Evolutionary conservation across 1,284 basidiomycete species (phyloP).

Genomic region (Cystobasidium slooffiae): DNA sequence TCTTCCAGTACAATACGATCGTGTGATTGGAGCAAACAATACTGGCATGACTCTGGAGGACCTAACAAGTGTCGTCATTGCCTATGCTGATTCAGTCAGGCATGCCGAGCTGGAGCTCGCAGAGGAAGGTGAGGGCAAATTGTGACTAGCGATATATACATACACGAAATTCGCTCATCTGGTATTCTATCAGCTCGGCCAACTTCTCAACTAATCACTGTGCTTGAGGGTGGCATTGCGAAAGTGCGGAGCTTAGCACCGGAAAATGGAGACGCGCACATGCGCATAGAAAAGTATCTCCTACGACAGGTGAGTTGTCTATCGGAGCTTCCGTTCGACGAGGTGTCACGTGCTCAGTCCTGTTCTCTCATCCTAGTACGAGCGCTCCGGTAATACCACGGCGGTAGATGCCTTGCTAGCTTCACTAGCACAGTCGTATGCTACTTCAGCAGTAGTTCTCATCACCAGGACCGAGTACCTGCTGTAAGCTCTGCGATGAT

Average conservation of each 20-base stretch:
- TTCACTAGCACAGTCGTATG: slow-evolving; percentile 48
- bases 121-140: not conserved
- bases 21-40: not conserved
- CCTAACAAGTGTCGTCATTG: slow-evolving; percentile 62
- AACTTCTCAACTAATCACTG: slow-evolving; percentile 16
- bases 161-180: not conserved
- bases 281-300: slow-evolving; percentile 80
- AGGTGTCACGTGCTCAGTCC: not conserved
- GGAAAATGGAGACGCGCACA: slow-evolving; percentile 65
- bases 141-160: not conserved
- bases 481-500: slow-evolving; percentile 59
- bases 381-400: slow-evolving; percentile 50
- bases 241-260: slow-evolving; percentile 60
- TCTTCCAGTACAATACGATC: slow-evolving; percentile 11
- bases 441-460: slow-evolving; percentile 50
- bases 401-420: slow-evolving; percentile 53
- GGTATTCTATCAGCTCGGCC: slow-evolving; percentile 1
- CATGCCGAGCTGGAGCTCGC: not conserved
- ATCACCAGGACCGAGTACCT: slow-evolving; percentile 56
- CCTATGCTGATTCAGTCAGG: slow-evolving; percentile 48
- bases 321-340: not conserved
- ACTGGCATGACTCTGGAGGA: slow-evolving; percentile 62
- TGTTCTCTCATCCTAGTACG: slow-evolving; percentile 50
- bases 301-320: slow-evolving; percentile 67
- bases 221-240: slow-evolving; percentile 53